Conservation (phyloP, 2,329 filamentous ascomycete species). For the Tetracladium maxilliforme region DNA sequence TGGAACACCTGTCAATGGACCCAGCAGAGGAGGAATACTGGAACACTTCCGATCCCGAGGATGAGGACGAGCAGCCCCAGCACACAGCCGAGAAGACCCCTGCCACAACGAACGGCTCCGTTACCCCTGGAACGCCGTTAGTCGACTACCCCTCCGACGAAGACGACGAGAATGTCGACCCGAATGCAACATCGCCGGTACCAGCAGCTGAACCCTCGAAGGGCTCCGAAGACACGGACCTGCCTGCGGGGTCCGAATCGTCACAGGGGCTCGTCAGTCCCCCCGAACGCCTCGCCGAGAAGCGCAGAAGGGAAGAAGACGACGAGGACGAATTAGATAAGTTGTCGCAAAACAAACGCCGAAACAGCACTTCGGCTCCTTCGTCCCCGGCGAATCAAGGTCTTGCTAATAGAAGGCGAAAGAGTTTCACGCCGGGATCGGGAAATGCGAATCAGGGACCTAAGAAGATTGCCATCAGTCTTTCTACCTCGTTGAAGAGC, state of each 20-base stretch:
- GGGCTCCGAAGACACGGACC: constrained; percentile 7
- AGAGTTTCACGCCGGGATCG: constrained; percentile 26
- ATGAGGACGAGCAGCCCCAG: constrained; percentile 40
- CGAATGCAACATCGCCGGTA: constrained; percentile 20
- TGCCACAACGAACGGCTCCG: constrained; percentile 43
- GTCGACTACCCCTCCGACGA: constrained; percentile 93
- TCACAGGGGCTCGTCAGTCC: constrained; percentile 25
- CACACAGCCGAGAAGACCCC: constrained; percentile 17
- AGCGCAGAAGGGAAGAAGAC: constrained; percentile 81
- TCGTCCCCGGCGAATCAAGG: constrained; percentile 11
- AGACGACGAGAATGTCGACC: constrained; percentile 53
- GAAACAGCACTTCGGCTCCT: constrained; percentile 34
- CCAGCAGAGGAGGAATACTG: constrained; percentile 86
- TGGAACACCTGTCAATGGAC: constrained; percentile 84
- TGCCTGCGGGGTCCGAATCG: constrained; percentile 7
- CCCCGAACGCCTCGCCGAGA: constrained; percentile 72
- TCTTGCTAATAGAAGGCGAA: constrained; percentile 21
- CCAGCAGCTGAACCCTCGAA: constrained; percentile 6
- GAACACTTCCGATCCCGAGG: constrained; percentile 76
- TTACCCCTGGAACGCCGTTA: constrained; percentile 52
- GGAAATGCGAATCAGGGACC: constrained; percentile 17
- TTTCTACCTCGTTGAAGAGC: constrained; percentile 25
- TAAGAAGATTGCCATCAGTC: constrained; percentile 44
- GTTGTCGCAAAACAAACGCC: constrained; percentile 48
- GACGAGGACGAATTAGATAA: constrained; percentile 88